phyloP scores from a whole-genome alignment of 2,329 filamentous ascomycete genomes.

The Penicillium sp. region DNA sequence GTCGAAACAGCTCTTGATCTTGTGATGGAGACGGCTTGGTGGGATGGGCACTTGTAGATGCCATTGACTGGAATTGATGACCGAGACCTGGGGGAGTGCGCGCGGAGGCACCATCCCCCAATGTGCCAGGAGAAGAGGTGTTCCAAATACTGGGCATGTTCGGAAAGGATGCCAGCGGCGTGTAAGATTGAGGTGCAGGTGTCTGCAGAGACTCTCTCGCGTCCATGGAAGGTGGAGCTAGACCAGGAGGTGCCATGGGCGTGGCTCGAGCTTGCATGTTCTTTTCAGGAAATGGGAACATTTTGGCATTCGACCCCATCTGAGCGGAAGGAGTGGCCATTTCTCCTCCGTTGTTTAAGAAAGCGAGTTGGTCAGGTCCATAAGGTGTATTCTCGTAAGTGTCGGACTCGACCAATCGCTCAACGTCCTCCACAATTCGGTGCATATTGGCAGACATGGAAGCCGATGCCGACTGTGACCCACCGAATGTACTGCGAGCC shows the following conservation, averaged over 20 bases:
- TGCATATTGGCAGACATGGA: constrained; percentile 41
- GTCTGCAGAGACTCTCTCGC: constrained; percentile 17
- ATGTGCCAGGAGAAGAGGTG: constrained; percentile 41
- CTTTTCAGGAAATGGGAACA: constrained; percentile 22
- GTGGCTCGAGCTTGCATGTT: constrained; percentile 21
- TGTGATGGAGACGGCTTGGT: constrained; percentile 21
- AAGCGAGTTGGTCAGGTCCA: constrained; percentile 25
- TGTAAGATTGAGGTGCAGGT: constrained; percentile 30
- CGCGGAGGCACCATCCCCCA: constrained; percentile 38
- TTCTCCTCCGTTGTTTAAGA: constrained; percentile 18
- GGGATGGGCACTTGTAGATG: constrained; percentile 10
- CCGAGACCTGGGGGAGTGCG: constrained; percentile 37
- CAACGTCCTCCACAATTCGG: constrained; percentile 37
- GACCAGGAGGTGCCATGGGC: constrained; percentile 33
- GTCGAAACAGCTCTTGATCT: constrained; percentile 26
- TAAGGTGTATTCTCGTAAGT: constrained; percentile 33
- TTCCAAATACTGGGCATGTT: constrained; percentile 43
- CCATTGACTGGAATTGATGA: constrained; percentile 17
- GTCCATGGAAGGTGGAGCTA: constrained; percentile 23
- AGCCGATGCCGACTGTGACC: constrained; percentile 46
- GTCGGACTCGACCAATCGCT: constrained; percentile 38
- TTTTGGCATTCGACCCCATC: constrained; percentile 17
- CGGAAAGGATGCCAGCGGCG: constrained; percentile 27
- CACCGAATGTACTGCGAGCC: constrained; percentile 30
- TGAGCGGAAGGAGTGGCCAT: constrained; percentile 25